Percentiles rank a stretch among this genome's conserved stretches.
Evolutionary conservation across 306 rosid genomes (phyloP).

Genomic region (Inga laurina): DNA sequence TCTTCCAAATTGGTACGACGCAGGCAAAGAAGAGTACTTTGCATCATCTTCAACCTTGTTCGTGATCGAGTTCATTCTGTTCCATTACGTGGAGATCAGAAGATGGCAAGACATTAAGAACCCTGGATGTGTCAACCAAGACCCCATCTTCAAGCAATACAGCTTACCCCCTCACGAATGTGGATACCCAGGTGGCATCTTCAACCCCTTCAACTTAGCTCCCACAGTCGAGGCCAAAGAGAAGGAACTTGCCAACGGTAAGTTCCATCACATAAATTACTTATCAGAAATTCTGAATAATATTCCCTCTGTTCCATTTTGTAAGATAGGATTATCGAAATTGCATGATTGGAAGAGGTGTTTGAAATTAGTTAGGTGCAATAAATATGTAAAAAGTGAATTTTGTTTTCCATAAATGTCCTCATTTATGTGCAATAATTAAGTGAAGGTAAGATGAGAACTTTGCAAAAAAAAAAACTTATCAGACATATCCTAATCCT

Average conservation of each 20-base stretch:
- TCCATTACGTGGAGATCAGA: slow-evolving; percentile 95
- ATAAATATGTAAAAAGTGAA: too few species aligned
- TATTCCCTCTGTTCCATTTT: too few species aligned
- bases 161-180: slow-evolving; percentile 75
- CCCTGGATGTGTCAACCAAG: slow-evolving; percentile 98
- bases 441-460: too few species aligned
- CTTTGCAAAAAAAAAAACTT: too few species aligned
- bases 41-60: slow-evolving; percentile 95
- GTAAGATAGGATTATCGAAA: too few species aligned
- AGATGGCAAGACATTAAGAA: slow-evolving; percentile 99
- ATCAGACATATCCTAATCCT: too few species aligned
- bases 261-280: neutral
- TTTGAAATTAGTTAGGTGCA: too few species aligned
- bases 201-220: slow-evolving; percentile 93
- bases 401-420: too few species aligned
- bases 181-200: slow-evolving; percentile 94
- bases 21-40: slow-evolving; percentile 86
- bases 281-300: too few species aligned
- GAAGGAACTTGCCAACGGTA: slow-evolving; percentile 96
- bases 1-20: slow-evolving; percentile 92
- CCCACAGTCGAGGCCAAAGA: slow-evolving; percentile 93
- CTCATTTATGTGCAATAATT: too few species aligned
- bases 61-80: slow-evolving; percentile 94
- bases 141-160: slow-evolving; percentile 97
- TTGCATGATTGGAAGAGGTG: too few species aligned